A percentile compares a stretch with the other conserved stretches of the same genome.
Conservation (phyloP, 441 rosid species). For the Croton laevigatus region DNA sequence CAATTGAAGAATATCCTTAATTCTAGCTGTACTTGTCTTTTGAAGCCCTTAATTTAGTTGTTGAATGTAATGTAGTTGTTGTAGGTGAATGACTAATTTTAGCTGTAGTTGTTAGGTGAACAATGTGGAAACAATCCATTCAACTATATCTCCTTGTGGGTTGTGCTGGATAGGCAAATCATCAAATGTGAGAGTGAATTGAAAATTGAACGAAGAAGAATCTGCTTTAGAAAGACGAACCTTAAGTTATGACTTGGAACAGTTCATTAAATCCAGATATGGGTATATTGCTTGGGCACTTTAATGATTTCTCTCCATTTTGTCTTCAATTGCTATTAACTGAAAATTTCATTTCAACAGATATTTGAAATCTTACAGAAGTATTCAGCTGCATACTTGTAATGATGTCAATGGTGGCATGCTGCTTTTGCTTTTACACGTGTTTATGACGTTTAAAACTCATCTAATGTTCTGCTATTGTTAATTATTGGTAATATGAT, state of each 20-base stretch:
- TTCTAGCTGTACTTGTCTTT: background rate
- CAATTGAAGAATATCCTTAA: background rate
- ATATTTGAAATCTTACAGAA: conserved; percentile 18
- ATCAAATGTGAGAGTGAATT: background rate
- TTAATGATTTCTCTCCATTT: background rate
- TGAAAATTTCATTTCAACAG: background rate
- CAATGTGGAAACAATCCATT: background rate
- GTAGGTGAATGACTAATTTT: background rate
- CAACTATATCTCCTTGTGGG: background rate
- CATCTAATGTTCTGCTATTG: conserved; percentile 13
- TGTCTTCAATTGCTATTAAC: background rate
- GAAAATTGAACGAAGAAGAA: background rate
- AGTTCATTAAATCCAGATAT: background rate
- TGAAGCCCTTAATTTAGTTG: background rate
- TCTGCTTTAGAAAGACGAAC: background rate
- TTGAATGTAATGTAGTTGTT: no score
- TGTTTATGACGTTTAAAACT: conserved; percentile 2
- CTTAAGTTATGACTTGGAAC: background rate
- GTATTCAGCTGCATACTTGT: background rate
- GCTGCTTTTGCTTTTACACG: background rate
- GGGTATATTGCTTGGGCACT: background rate
- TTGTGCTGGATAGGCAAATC: conserved; percentile 1
- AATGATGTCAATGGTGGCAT: background rate
- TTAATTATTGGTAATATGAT: conserved; percentile 12
- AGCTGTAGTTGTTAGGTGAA: conserved; percentile 5